Percentiles rank a stretch among this genome's conserved stretches.
phyloP scores from a whole-genome alignment of 73 alveolate species.

The Paramecium sonneborni region DNA sequence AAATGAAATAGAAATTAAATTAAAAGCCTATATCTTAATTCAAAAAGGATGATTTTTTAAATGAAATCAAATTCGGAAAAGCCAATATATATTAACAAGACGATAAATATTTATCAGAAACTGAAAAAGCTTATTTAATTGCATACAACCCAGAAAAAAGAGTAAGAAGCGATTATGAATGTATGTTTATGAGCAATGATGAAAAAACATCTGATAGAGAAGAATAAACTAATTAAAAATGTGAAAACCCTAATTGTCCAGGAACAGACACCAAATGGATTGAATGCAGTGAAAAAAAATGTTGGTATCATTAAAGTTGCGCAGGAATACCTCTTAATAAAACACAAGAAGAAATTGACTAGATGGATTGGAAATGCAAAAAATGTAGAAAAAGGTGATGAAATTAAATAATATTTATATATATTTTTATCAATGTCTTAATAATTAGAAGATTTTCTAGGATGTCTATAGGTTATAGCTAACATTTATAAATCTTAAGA shows the following conservation, averaged over 20 bases:
- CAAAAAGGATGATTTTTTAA: conserved; percentile 13
- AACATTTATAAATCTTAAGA: background rate
- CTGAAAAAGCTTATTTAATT: conserved; percentile 15
- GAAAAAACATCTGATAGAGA: background rate
- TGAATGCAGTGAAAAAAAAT: background rate
- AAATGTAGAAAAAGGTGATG: conserved; percentile 22
- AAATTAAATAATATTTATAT: background rate
- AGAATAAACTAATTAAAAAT: conserved; percentile 28
- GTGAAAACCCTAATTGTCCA: conserved; percentile 26
- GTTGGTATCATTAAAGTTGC: conserved; percentile 57
- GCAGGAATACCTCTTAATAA: conserved; percentile 48
- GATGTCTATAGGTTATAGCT: background rate
- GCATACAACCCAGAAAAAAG: conserved; percentile 42
- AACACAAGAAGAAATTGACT: conserved; percentile 38
- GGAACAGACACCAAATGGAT: conserved; percentile 45
- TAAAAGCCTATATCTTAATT: background rate
- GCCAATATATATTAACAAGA: background rate
- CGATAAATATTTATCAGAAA: background rate
- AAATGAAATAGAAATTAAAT: background rate
- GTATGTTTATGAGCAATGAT: conserved; percentile 41
- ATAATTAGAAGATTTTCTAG: background rate
- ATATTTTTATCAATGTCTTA: background rate
- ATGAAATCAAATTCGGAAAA: conserved; percentile 19
- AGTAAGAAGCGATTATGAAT: background rate
- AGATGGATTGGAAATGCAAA: conserved; percentile 49